These are phyloP conservation scores for Plasmodium reichenowi DNA, from an alignment of 169 alveolate genomes.

Conservation along the genomic window DNA sequence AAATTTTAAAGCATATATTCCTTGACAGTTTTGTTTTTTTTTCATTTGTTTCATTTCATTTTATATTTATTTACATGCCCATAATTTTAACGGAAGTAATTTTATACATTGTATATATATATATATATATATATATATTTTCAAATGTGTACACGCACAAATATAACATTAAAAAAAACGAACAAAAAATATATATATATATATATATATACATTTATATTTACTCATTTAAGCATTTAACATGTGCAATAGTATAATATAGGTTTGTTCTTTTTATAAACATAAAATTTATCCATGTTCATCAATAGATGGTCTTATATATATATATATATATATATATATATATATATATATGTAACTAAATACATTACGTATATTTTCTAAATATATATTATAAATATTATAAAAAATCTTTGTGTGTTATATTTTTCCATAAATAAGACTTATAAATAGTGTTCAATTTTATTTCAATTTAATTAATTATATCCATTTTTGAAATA, in stretches of 20 bases:
- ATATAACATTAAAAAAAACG: too few relatives aligned
- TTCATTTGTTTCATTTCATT: neutral
- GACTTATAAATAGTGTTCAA: conserved; percentile 3
- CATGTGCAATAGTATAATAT: neutral
- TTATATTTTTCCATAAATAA: neutral
- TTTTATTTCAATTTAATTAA: conserved; percentile 14
- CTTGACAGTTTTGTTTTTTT: neutral
- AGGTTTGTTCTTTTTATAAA: too few relatives aligned
- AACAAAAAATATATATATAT: neutral
- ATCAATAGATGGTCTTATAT: neutral
- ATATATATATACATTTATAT: neutral
- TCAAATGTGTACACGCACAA: conserved; percentile 2
- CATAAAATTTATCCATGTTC: too few relatives aligned
- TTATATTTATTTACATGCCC: conserved; percentile 1
- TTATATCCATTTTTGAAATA: neutral
- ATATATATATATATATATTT: neutral
- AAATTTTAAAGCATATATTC: too few relatives aligned
- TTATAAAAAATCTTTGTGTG: neutral
- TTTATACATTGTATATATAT: neutral
- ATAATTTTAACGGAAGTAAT: neutral
- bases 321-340: conserved; percentile 2
- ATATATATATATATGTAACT: neutral
- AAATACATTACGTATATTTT: conserved; percentile 9
- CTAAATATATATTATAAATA: neutral
- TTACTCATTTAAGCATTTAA: neutral